Evolutionary conservation across 1,139 yeast genomes (phyloP), one percentile per base, ranked within the genome.

Genomic region (Candida sp.): DNA sequence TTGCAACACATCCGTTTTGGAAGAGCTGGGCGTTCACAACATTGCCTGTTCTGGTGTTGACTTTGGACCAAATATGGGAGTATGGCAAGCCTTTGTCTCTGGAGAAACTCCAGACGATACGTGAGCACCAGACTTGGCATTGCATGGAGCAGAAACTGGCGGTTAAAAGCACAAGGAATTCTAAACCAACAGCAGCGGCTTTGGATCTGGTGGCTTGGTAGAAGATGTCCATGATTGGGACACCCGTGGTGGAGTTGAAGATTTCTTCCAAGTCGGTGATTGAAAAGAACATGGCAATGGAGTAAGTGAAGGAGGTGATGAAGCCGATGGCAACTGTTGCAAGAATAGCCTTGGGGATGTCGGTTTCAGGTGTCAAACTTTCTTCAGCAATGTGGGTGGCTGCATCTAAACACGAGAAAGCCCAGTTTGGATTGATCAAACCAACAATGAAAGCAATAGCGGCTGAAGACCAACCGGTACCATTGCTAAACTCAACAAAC

Each of bases 91-190:
- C 80, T 44, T 72, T 69, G 69, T 88, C 93, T 67, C 93, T 82
- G 17, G 91, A 78, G 65, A 87, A 88, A 7, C 92, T 85, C 93
- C 93, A 88, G 60, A 89, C 81, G 58, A 86, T 71, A 65, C 91
- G 76, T 43, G 90, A 86, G 70, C 84, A 89, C 90, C 91, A 85
- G 3, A 93, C 86, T 61, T 87, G 92, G 51, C 87, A 80, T 6
- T 89, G 80, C 55, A 86, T 84, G 53, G 84, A 84, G 66, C 92
- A 87, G 38, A 91, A 90, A 60, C 82, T 73, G 2, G 89, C 86
- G 8, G 91, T 86, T 48, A 82, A 71, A 51, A 85, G 70, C 47
- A 86, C 75, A 56, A 87, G 68, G 25, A 80, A 67, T 43, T 86
- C 89, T 45, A 88, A 73, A 53, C 83, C 76, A 40, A 84, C 68